Conservation (phyloP, 192 early-diverging fungal genomes). For the Geranomyces variabilis region DNA sequence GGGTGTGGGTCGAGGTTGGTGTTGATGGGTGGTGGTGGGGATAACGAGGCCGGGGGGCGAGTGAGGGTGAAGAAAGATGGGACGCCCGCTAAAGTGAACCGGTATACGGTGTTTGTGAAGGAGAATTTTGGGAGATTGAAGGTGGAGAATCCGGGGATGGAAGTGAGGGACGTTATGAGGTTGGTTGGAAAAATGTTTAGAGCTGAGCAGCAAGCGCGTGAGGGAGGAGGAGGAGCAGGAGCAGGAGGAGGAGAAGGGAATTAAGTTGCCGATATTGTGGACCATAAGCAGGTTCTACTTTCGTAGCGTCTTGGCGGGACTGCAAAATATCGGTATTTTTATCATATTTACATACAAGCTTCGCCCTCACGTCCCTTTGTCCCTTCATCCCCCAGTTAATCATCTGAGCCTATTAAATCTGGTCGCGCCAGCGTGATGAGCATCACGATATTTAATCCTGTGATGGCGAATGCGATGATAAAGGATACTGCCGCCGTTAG, state of each 20-base stretch:
- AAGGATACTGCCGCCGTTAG: background rate
- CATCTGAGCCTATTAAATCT: background rate
- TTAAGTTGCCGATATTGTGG: no score
- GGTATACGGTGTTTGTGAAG: slow-evolving; percentile 38
- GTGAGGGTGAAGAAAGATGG: slow-evolving; percentile 39
- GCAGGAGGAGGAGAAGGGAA: no score
- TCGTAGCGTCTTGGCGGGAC: no score
- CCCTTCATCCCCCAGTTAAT: no score
- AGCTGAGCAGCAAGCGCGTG: no score
- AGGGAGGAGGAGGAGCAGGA: no score
- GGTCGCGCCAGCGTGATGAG: background rate
- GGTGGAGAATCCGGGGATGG: slow-evolving; percentile 9
- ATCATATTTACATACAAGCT: no score
- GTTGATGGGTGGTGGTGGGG: slow-evolving; percentile 11
- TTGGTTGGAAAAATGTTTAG: slow-evolving; percentile 20
- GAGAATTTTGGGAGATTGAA: slow-evolving; percentile 22
- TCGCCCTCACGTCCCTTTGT: no score
- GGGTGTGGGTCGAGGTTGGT: slow-evolving; percentile 22
- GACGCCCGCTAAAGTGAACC: slow-evolving; percentile 36
- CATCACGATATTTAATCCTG: slow-evolving; percentile 26
- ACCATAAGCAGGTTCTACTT: no score
- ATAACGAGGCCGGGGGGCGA: background rate
- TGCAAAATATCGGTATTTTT: no score
- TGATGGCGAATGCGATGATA: slow-evolving; percentile 1
- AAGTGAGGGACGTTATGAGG: slow-evolving; percentile 19